phyloP scores from a whole-genome alignment of 805 yeast species.

The Yamadazyma endophytica region DNA sequence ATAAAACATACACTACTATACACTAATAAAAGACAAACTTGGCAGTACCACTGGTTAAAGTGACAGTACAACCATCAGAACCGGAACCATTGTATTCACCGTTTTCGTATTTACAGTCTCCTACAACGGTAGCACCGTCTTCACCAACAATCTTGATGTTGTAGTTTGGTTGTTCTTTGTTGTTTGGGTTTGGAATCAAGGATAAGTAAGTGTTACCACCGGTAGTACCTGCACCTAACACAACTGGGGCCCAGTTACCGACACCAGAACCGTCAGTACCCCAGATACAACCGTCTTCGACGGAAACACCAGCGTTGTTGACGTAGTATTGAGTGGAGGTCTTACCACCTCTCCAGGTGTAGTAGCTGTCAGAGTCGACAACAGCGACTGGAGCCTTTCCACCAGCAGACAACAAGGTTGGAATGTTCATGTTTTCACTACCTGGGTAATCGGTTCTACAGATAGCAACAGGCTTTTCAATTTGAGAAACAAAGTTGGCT shows the following conservation, averaged over 20 bases:
- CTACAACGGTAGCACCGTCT: conserved; percentile 50
- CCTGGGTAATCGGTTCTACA: conserved; percentile 99
- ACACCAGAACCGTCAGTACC: conserved; percentile 71
- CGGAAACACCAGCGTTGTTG: conserved; percentile 90
- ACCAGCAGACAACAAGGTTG: conserved; percentile 79
- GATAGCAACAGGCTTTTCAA: conserved; percentile 68
- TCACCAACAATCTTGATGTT: conserved; percentile 63
- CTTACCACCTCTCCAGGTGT: conserved; percentile 70
- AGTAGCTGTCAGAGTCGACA: conserved; percentile 75
- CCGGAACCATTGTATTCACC: conserved; percentile 68
- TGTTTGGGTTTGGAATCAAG: conserved; percentile 94
- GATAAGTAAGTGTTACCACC: conserved; percentile 72
- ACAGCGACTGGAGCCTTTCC: conserved; percentile 63
- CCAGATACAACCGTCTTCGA: conserved; percentile 94
- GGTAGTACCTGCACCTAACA: conserved; percentile 87
- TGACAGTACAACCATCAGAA: conserved; percentile 77
- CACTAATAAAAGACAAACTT: conserved; percentile 46
- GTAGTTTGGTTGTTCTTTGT: conserved; percentile 54
- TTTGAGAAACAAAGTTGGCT: conserved; percentile 65
- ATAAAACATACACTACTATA: too few species aligned
- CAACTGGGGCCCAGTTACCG: conserved; percentile 98
- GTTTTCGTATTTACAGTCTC: conserved; percentile 75
- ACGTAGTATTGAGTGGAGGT: conserved; percentile 97
- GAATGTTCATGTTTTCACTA: conserved; percentile 96
- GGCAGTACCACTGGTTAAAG: conserved; percentile 57